Evolutionary conservation across 2,329 filamentous ascomycete genomes (phyloP), one percentile per base, ranked within the genome.

Genomic region (Epichloe aotearoae): DNA sequence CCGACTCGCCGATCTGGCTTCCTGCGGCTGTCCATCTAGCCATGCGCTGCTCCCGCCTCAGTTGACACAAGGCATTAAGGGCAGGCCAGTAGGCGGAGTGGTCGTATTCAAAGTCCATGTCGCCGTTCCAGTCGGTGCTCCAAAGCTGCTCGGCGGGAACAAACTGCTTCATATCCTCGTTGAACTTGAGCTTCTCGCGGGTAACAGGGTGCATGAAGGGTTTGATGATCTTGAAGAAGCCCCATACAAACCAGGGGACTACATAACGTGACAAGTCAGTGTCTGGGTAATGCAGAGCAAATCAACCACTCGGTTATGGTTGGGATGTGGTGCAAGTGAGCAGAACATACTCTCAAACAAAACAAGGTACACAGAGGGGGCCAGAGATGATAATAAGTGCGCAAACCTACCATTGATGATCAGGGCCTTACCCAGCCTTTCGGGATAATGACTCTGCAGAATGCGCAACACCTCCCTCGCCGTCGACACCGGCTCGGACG

Each of bases 171-270:
- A 95, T 83, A 63, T 94, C 86, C 66, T 95, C 89, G 73, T 97
- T 96, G 76, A 95, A 96, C 72, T 93, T 94, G 72, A 98, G 83
- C 75, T 98, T 98, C 62, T 93, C 83, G 52, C 86, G 82, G 10
- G 93, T 98, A 60, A 90, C 73, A 7, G 93, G 93, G 68, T 98
- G 93, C 69, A 98, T 95, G 69, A 98, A 96, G 39, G 91, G 89
- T 4, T 82, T 89, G 69, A 98, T 90, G 60, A 96, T 73, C 69
- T 95, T 96, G 77, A 97, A 95, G 76, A 98, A 98, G 47, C 86
- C 86, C 67, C 80, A 84, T 54, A 97, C 87, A 56, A 95, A 78
- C 82, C 88, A 96, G 1, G 91, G 91, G 46, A 95, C 87, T 91
- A 56, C 51, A 37, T 3, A 42, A 15, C 38, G 15, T 46, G 17